Evolutionary conservation across 2,329 filamentous ascomycete species (phyloP).

Genomic region (Fusarium nurragi): DNA sequence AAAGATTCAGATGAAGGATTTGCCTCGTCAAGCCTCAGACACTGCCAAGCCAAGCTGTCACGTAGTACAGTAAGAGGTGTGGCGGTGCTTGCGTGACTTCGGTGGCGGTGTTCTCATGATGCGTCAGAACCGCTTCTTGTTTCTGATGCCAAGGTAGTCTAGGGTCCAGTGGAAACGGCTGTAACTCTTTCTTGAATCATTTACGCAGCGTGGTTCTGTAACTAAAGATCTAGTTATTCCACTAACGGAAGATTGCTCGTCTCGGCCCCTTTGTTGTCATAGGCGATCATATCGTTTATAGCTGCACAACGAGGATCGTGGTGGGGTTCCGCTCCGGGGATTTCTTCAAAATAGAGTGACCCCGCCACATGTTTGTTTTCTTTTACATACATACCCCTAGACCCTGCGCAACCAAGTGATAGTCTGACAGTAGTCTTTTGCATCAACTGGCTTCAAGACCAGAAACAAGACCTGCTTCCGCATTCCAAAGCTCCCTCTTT

Average conservation of each 20-base stretch:
- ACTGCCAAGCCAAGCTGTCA: constrained; percentile 3
- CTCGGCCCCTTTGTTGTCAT: neutral
- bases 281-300: neutral
- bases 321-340: constrained; percentile 33
- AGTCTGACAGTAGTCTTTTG: neutral
- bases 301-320: neutral
- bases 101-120: constrained; percentile 23
- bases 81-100: constrained; percentile 30
- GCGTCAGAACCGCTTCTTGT: neutral
- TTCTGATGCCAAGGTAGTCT: neutral
- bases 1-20: neutral
- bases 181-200: neutral
- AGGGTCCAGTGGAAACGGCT: neutral
- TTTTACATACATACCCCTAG: constrained; percentile 8
- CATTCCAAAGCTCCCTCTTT: neutral
- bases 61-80: neutral
- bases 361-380: constrained; percentile 42
- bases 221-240: neutral
- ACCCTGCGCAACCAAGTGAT: constrained; percentile 7
- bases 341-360: constrained; percentile 24
- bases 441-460: neutral
- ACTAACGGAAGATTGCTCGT: neutral
- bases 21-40: no score
- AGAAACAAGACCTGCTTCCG: neutral
- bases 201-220: neutral